These are phyloP conservation scores for Theileria luwenshuni DNA, from an alignment of 169 alveolate genomes.

Conservation along the genomic window DNA sequence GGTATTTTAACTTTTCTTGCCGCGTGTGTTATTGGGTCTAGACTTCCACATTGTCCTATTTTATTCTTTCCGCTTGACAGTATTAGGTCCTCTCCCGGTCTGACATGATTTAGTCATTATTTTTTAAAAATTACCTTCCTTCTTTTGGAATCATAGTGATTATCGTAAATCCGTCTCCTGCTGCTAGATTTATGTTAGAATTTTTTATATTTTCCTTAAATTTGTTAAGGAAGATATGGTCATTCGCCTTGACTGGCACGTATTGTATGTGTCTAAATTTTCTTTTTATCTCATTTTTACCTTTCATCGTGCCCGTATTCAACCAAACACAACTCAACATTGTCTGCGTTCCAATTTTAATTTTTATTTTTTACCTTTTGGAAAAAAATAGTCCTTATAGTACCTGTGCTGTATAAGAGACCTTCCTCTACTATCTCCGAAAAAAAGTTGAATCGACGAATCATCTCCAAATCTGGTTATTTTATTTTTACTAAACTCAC, in stretches of 20 bases:
- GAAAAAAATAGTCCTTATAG: slow-evolving; percentile 3
- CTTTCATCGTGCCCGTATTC: slow-evolving; percentile 25
- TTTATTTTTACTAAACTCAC: slow-evolving; percentile 1
- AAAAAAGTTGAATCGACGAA: slow-evolving; percentile 42
- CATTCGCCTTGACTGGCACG: slow-evolving; percentile 52
- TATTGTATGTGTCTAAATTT: slow-evolving; percentile 50
- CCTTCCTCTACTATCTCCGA: slow-evolving; percentile 66
- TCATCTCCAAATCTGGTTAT: slow-evolving; percentile 64
- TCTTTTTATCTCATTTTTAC: slow-evolving; percentile 3
- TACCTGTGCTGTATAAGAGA: slow-evolving; percentile 33
- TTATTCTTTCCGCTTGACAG: slow-evolving; percentile 48
- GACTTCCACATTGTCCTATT: slow-evolving; percentile 50
- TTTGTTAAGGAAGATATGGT: slow-evolving; percentile 15
- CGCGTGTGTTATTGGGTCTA: slow-evolving; percentile 30
- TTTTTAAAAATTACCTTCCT: background rate
- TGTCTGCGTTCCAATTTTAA: slow-evolving; percentile 4
- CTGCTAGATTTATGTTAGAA: slow-evolving; percentile 24
- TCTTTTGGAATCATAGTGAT: slow-evolving; percentile 30
- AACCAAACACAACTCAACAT: background rate
- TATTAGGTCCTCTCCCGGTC: slow-evolving; percentile 2
- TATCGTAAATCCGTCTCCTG: slow-evolving; percentile 54
- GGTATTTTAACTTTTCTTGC: slow-evolving; percentile 23
- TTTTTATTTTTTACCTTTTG: background rate
- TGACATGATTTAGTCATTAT: background rate
- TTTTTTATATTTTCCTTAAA: slow-evolving; percentile 6